Conservation (phyloP, 83 land plant genomes). For the Isoetes engelmannii region DNA sequence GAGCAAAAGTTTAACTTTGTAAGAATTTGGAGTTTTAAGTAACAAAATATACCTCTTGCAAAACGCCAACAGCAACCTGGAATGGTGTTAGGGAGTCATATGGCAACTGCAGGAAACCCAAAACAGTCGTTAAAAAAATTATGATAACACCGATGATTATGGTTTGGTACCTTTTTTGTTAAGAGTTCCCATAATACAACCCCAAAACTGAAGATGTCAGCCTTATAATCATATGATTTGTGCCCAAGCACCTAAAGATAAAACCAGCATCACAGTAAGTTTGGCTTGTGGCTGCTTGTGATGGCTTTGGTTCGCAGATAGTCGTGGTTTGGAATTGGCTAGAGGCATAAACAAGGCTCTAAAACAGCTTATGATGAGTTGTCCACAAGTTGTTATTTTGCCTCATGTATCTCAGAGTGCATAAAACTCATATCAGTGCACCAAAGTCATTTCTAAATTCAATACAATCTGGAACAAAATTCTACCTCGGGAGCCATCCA, state of each 20-base stretch:
- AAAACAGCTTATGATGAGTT: too few species aligned
- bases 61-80: conserved; percentile 69
- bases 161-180: conserved; percentile 45
- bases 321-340: too few species aligned
- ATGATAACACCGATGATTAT: neutral
- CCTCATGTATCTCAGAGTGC: neutral
- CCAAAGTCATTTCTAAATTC: neutral
- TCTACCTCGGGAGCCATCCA: conserved; percentile 42
- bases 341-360: too few species aligned
- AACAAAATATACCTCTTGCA: conserved; percentile 40
- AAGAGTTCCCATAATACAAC: conserved; percentile 64
- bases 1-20: too few species aligned
- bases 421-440: neutral
- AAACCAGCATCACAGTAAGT: neutral
- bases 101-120: conserved; percentile 43
- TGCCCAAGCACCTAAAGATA: conserved; percentile 53
- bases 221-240: conserved; percentile 59
- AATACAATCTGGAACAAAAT: conserved; percentile 1
- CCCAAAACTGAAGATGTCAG: conserved; percentile 72
- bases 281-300: too few species aligned
- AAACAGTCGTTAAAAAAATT: neutral
- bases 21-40: too few species aligned
- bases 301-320: too few species aligned
- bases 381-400: too few species aligned
- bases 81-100: conserved; percentile 62